Conservation (phyloP, 2,329 filamentous ascomycete species). For the Pseudocercospora macadamiae region DNA sequence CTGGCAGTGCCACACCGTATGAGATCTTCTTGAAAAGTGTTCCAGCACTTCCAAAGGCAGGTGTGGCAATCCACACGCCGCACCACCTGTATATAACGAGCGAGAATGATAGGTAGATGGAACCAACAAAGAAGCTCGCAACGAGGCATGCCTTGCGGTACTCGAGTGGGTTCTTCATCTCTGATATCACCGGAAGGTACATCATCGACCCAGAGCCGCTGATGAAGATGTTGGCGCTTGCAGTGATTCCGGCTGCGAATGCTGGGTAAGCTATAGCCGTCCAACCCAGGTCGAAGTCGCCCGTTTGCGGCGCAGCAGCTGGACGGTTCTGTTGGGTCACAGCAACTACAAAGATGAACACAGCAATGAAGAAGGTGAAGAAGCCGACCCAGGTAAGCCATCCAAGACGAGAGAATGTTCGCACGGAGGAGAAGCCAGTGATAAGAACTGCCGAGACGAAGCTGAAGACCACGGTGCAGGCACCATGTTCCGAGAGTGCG, state of each 20-base stretch:
- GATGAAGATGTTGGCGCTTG: conserved; percentile 61
- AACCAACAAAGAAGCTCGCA: conserved; percentile 59
- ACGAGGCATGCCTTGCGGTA: conserved; percentile 61
- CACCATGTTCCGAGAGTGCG: conserved; percentile 58
- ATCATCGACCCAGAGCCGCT: conserved; percentile 60
- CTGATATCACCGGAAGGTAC: conserved; percentile 65
- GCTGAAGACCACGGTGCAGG: conserved; percentile 60
- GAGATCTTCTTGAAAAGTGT: conserved; percentile 61
- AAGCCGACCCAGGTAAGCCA: conserved; percentile 65
- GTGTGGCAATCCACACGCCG: conserved; percentile 63
- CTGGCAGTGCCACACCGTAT: conserved; percentile 61
- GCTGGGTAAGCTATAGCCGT: conserved; percentile 57
- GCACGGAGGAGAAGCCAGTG: conserved; percentile 21
- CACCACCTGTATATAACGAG: conserved; percentile 64
- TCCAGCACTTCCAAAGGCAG: conserved; percentile 63
- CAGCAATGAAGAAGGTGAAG: conserved; percentile 57
- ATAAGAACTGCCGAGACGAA: conserved; percentile 22
- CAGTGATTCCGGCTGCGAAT: conserved; percentile 61
- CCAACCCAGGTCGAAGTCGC: conserved; percentile 62
- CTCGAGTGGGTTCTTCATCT: conserved; percentile 63
- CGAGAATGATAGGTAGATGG: conserved; percentile 59
- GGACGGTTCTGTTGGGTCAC: conserved; percentile 61
- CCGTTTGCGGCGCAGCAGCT: conserved; percentile 61
- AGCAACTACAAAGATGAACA: conserved; percentile 46
- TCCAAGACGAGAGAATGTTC: conserved; percentile 37